Percentiles rank a stretch among this genome's conserved stretches.
phyloP scores from a whole-genome alignment of 2,329 filamentous ascomycete species.

The Alternaria gaisen region DNA sequence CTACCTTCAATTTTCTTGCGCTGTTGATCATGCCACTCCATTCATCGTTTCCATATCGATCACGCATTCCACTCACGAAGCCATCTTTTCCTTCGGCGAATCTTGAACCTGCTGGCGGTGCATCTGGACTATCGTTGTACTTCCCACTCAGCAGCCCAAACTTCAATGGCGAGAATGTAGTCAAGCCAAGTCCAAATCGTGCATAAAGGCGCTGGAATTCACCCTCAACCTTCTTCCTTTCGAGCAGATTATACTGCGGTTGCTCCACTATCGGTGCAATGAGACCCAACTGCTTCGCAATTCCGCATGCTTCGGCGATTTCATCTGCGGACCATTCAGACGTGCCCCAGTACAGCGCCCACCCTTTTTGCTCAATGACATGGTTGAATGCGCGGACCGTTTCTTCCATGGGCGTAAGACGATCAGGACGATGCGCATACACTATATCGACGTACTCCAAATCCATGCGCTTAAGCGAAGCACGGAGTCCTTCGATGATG shows the following conservation, averaged over 20 bases:
- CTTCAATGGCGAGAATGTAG: constrained; percentile 65
- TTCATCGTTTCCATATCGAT: constrained; percentile 58
- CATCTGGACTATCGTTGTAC: constrained; percentile 64
- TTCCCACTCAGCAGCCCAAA: constrained; percentile 68
- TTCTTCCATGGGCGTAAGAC: constrained; percentile 75
- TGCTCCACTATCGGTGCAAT: constrained; percentile 63
- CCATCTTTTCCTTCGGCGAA: constrained; percentile 66
- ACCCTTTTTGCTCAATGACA: constrained; percentile 70
- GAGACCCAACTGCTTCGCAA: constrained; percentile 67
- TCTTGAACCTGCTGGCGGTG: constrained; percentile 66
- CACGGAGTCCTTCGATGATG: constrained; percentile 71
- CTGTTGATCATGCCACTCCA: constrained; percentile 67
- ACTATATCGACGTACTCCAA: constrained; percentile 73
- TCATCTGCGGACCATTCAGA: constrained; percentile 67
- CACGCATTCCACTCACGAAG: constrained; percentile 60
- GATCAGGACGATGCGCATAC: constrained; percentile 74
- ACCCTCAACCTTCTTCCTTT: constrained; percentile 65
- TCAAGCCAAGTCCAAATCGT: constrained; percentile 64
- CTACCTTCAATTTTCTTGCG: constrained; percentile 57
- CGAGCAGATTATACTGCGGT: constrained; percentile 67
- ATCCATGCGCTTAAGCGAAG: constrained; percentile 65
- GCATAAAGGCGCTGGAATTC: constrained; percentile 65
- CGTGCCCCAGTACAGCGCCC: constrained; percentile 73
- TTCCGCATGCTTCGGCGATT: constrained; percentile 67
- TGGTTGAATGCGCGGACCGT: constrained; percentile 76